A percentile compares a stretch with the other conserved stretches of the same genome.
These are phyloP conservation scores for Dryas alaskensis DNA, from an alignment of 306 rosid species.

Conservation along the genomic window DNA sequence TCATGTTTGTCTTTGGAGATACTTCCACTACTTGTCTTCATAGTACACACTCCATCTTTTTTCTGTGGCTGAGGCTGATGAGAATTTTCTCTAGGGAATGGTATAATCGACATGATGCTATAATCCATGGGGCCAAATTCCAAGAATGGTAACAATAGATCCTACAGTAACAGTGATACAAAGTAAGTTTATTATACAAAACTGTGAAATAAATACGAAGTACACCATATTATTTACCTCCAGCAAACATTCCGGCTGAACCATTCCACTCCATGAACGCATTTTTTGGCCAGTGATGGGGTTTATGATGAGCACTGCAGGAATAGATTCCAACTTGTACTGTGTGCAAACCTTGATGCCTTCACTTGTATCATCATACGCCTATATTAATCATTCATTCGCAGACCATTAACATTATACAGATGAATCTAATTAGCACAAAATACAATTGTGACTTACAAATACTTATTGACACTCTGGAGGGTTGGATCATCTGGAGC, in stretches of 20 bases:
- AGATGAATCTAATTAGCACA: not conserved
- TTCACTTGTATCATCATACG: slow-evolving; percentile 96
- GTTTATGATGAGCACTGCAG: slow-evolving; percentile 87
- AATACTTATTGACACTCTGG: slow-evolving; percentile 74
- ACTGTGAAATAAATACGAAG: not conserved
- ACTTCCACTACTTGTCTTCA: slow-evolving; percentile 40
- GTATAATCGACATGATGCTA: slow-evolving; percentile 62
- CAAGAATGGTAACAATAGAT: slow-evolving; percentile 62
- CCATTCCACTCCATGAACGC: slow-evolving; percentile 92
- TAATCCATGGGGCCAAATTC: slow-evolving; percentile 80
- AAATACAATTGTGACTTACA: slow-evolving; percentile 56
- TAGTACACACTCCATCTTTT: too few species aligned
- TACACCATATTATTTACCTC: slow-evolving; percentile 52
- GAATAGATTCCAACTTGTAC: slow-evolving; percentile 74
- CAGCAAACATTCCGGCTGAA: slow-evolving; percentile 79
- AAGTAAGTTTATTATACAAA: not conserved
- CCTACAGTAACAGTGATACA: slow-evolving; percentile 46
- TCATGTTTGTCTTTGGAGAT: slow-evolving; percentile 37
- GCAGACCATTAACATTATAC: slow-evolving; percentile 5
- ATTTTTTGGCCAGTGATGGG: slow-evolving; percentile 98
- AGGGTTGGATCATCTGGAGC: slow-evolving; percentile 69
- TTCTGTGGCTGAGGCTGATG: slow-evolving; percentile 47
- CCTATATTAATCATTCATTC: slow-evolving; percentile 36
- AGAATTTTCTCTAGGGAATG: slow-evolving; percentile 85
- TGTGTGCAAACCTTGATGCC: slow-evolving; percentile 93